Percentiles rank a stretch among this genome's conserved stretches.
Evolutionary conservation across 129 eudicot genomes (phyloP).

Genomic region (Arctium lappa): DNA sequence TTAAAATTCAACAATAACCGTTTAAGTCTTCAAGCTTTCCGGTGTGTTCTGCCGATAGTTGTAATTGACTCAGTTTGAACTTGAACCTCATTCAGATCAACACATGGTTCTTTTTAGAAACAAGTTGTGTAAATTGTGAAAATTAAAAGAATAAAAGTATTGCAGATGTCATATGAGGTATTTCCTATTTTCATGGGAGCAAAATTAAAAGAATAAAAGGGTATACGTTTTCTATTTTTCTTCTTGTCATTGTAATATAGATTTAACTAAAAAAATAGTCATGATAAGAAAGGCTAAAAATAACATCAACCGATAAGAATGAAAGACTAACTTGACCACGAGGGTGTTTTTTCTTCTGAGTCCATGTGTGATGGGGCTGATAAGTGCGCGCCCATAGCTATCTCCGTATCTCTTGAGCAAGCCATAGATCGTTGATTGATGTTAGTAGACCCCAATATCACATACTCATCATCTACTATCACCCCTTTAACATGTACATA

Average conservation of each 20-base stretch:
- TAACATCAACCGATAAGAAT: neutral
- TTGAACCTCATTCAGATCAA: too few species aligned
- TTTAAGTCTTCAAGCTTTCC: too few species aligned
- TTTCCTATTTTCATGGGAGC: too few species aligned
- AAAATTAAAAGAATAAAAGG: neutral
- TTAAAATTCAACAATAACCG: too few species aligned
- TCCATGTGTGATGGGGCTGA: constrained; percentile 86
- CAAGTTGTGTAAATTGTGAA: neutral
- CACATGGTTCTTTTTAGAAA: too few species aligned
- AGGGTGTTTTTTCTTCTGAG: constrained; percentile 56
- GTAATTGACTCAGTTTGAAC: too few species aligned
- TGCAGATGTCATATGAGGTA: too few species aligned
- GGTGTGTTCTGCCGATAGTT: too few species aligned
- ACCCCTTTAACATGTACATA: constrained; percentile 95
- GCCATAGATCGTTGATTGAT: constrained; percentile 96
- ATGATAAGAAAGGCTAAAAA: neutral
- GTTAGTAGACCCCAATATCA: constrained; percentile 85
- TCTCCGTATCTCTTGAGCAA: constrained; percentile 95
- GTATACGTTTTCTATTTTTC: neutral
- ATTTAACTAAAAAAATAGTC: neutral
- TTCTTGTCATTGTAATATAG: neutral
- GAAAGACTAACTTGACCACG: constrained; percentile 63
- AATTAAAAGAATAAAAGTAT: neutral
- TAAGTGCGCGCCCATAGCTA: constrained; percentile 97
- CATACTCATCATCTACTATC: constrained; percentile 95